phyloP scores from a whole-genome alignment of 768 basidiomycete genomes.

The Tricholoma furcatifolium region DNA sequence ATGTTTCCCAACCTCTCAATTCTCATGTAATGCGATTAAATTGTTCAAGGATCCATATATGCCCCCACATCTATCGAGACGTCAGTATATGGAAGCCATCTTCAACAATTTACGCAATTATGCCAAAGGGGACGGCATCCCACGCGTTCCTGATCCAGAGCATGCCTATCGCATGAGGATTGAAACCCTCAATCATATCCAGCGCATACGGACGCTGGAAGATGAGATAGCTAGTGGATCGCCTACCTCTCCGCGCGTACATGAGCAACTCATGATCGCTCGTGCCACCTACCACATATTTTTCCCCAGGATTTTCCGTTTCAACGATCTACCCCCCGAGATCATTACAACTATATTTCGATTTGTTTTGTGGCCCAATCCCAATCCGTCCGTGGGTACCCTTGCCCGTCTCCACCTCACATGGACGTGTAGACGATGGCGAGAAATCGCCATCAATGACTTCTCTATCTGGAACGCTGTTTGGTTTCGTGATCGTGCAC shows the following conservation, averaged over 20 bases:
- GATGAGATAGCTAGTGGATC: conserved; percentile 1
- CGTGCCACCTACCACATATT: conserved; percentile 29
- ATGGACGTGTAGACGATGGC: conserved; percentile 60
- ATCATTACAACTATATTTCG: conserved; percentile 67
- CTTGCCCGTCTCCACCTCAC: conserved; percentile 47
- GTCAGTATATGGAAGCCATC: conserved; percentile 1
- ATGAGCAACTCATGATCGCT: conserved; percentile 31
- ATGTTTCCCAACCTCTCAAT: not conserved
- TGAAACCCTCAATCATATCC: conserved; percentile 17
- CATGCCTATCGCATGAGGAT: conserved; percentile 13
- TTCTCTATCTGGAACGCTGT: conserved; percentile 63
- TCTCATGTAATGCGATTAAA: not conserved
- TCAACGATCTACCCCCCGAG: conserved; percentile 65
- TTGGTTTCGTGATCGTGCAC: conserved; percentile 55
- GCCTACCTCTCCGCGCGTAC: conserved; percentile 12
- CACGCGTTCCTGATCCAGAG: conserved; percentile 16
- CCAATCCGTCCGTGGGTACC: conserved; percentile 32
- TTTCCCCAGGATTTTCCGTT: conserved; percentile 45
- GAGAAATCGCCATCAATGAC: conserved; percentile 45
- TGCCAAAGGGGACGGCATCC: conserved; percentile 17
- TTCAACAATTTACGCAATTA: conserved; percentile 1
- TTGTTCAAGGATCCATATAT: not conserved
- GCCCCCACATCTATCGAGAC: not conserved
- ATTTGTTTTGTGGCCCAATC: conserved; percentile 52
- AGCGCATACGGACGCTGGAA: conserved; percentile 14